These are phyloP conservation scores for Brasenia schreberi DNA, from an alignment of 164 flowering plant genomes.

Conservation along the genomic window DNA sequence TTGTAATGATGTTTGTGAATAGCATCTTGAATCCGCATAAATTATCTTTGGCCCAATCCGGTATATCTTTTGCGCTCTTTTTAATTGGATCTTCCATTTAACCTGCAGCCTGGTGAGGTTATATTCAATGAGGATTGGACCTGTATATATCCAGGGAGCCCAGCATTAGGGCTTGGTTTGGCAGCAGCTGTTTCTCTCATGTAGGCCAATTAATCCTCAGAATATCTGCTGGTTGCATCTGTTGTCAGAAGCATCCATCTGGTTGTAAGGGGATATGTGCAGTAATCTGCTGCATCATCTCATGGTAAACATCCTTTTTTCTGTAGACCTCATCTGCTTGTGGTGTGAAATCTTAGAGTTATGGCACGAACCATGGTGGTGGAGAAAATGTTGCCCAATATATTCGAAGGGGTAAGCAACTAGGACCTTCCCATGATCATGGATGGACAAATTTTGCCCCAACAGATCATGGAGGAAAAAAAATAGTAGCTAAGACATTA, in stretches of 20 bases:
- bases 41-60: too few species aligned
- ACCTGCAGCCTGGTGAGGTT: slow-evolving; percentile 54
- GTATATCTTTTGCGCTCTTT: background rate
- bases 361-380: too few species aligned
- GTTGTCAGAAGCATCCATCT: slow-evolving; percentile 49
- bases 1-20: too few species aligned
- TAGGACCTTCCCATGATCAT: too few species aligned
- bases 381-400: too few species aligned
- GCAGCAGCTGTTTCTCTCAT: slow-evolving; percentile 55
- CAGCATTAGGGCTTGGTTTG: slow-evolving; percentile 70
- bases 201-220: slow-evolving; percentile 59
- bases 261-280: slow-evolving; percentile 53
- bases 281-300: slow-evolving; percentile 51
- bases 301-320: slow-evolving; percentile 47
- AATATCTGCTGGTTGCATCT: slow-evolving; percentile 65
- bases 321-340: too few species aligned
- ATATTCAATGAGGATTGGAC: slow-evolving; percentile 13
- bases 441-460: too few species aligned
- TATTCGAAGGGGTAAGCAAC: too few species aligned
- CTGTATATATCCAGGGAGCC: slow-evolving; percentile 71
- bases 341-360: too few species aligned
- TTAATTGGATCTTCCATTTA: slow-evolving; percentile 3
- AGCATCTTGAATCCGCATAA: too few species aligned
- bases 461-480: too few species aligned
- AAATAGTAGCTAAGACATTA: too few species aligned